A percentile compares a stretch with the other conserved stretches of the same genome.
phyloP scores from a whole-genome alignment of 2,329 filamentous ascomycete genomes.

The Knoxdaviesia capensis region DNA sequence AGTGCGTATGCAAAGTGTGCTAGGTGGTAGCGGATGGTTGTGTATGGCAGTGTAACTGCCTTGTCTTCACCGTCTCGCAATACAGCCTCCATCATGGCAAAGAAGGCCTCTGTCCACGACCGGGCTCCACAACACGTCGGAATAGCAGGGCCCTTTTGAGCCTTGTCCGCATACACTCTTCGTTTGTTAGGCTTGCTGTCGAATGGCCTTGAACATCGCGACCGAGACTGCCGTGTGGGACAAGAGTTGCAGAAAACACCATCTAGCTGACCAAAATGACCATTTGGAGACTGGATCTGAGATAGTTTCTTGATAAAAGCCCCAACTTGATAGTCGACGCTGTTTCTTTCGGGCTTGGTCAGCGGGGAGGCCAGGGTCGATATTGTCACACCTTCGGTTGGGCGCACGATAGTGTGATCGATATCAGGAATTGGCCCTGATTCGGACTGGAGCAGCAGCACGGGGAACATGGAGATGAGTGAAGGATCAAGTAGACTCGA shows the following conservation, averaged over 20 bases:
- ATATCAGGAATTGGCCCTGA: no score
- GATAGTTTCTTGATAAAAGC: constrained; percentile 23
- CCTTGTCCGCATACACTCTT: no score
- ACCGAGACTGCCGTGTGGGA: no score
- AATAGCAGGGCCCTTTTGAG: no score
- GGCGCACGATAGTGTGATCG: no score
- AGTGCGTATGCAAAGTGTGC: constrained; percentile 25
- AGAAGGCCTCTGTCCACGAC: constrained; percentile 37
- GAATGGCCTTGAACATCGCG: no score
- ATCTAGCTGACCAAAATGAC: constrained; percentile 20
- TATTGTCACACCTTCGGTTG: no score
- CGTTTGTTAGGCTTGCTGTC: no score
- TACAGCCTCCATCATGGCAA: constrained; percentile 31
- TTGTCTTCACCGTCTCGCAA: constrained; percentile 41
- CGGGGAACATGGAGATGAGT: constrained; percentile 4
- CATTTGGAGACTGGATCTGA: constrained; percentile 20
- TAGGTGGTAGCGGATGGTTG: constrained; percentile 30
- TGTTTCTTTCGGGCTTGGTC: constrained; percentile 13
- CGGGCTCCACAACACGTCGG: constrained; percentile 2
- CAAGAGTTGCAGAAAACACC: no score
- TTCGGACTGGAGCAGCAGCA: constrained; percentile 1
- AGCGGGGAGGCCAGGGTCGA: constrained; percentile 9
- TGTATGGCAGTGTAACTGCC: constrained; percentile 35
- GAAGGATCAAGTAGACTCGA: not conserved
- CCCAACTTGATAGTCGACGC: constrained; percentile 26